Percentiles rank a stretch among this genome's conserved stretches.
These are phyloP conservation scores for Miamiensis avidus DNA, from an alignment of 169 alveolate species.

Conservation along the genomic window DNA sequence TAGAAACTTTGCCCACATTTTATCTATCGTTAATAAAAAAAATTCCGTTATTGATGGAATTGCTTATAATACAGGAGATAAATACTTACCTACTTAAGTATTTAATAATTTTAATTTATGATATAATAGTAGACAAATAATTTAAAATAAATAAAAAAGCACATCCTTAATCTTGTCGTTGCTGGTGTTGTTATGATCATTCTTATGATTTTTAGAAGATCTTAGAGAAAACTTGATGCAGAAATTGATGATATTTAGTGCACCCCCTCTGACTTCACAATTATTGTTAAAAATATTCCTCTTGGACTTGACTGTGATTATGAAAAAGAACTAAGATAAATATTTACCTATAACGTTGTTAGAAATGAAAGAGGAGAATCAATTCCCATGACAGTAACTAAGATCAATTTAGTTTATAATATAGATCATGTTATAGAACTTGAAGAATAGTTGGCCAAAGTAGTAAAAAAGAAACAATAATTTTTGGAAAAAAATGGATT, in stretches of 20 bases:
- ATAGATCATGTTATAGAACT: slow-evolving; percentile 33
- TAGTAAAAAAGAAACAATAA: slow-evolving; percentile 35
- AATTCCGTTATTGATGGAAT: neutral
- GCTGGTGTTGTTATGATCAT: slow-evolving; percentile 20
- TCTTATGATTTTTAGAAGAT: slow-evolving; percentile 36
- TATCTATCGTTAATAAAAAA: neutral
- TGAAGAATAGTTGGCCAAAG: slow-evolving; percentile 21
- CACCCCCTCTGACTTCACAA: slow-evolving; percentile 45
- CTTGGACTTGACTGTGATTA: slow-evolving; percentile 33
- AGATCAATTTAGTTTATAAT: slow-evolving; percentile 33
- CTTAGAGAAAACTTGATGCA: slow-evolving; percentile 36
- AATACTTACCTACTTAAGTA: neutral
- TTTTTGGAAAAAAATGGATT: slow-evolving; percentile 23
- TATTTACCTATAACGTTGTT: slow-evolving; percentile 25
- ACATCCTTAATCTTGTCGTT: slow-evolving; percentile 21
- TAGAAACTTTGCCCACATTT: neutral
- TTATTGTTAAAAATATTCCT: slow-evolving; percentile 45
- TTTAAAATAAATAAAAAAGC: slow-evolving; percentile 2
- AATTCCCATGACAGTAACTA: neutral
- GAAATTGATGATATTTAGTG: slow-evolving; percentile 36
- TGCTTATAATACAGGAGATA: neutral
- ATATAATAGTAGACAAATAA: neutral
- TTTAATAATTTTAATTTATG: slow-evolving; percentile 5
- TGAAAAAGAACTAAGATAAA: slow-evolving; percentile 30
- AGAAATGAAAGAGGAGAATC: neutral